Evolutionary conservation across 2,329 filamentous ascomycete species (phyloP), one percentile per base, ranked within the genome.

Genomic region (Arthrobotrys entomopaga): DNA sequence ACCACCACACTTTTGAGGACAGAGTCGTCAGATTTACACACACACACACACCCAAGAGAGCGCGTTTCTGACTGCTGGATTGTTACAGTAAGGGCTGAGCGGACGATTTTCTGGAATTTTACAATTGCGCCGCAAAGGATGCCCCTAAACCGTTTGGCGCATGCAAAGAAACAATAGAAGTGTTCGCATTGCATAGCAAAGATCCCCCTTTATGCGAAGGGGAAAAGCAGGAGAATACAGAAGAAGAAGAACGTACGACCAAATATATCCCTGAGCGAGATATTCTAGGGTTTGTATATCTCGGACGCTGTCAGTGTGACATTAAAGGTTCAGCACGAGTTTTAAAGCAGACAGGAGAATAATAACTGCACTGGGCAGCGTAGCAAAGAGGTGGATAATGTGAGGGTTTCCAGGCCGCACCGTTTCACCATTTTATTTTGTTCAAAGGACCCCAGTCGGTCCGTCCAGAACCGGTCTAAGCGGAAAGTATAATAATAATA

Each of bases 61-160:
- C 69, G 69, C 56, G 61, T 66, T 65, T 73, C 69, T 63, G 69
- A 73, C 69, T 54, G 61, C 69, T 61, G 69, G 49, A 65, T 57
- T 60, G 49, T 66, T 29, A 73, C 69, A 56, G 69, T 48, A 60
- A 60, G 52, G 67, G 66, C 46, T 48, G 65, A 13, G 58, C 67
- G 67, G 67, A 60, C 69, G 65, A 22, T 20, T 50, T 49, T 50
- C 10, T 50, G n/a, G 19, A 20, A 22, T 52, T 60, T 72, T 56
- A 59, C 16, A 52, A 19, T 24, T 54, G 34, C 48, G 49, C 61
- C 54, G 19, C 49, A 66, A 40, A 57, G 50, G 57, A 57, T 20
- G 56, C 69, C 69, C 61, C 61, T 66, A 73, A 66, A 38, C 48
- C 43, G 24, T 8, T 49, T 49, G 24, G 42, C 54, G 63, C 42